Evolutionary conservation across 2,329 filamentous ascomycete species (phyloP).

Genomic region (Teratosphaeria viscida): DNA sequence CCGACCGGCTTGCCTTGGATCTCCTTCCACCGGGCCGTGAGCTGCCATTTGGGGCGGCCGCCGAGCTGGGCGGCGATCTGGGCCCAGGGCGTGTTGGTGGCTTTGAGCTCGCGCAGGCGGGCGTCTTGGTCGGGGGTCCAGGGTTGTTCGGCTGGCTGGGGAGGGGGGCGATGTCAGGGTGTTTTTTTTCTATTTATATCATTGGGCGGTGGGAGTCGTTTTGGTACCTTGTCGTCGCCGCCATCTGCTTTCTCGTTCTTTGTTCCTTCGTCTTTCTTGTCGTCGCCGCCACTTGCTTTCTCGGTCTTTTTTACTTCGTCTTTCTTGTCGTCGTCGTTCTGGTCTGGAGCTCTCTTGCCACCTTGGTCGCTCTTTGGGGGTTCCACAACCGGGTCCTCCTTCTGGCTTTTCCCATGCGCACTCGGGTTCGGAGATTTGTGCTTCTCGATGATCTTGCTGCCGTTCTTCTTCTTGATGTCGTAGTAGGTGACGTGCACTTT

Average conservation of each 20-base stretch:
- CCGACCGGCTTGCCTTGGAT: slow-evolving; percentile 19
- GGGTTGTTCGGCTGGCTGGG: neutral
- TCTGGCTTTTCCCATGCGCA: neutral
- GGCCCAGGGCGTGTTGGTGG: slow-evolving; percentile 21
- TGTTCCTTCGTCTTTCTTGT: neutral
- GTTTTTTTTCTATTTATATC: neutral
- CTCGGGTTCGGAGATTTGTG: slow-evolving; percentile 9
- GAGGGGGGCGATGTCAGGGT: neutral
- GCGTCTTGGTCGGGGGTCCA: slow-evolving; percentile 28
- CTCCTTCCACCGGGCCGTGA: slow-evolving; percentile 24
- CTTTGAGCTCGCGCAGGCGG: slow-evolving; percentile 29
- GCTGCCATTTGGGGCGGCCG: slow-evolving; percentile 14
- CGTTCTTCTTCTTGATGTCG: slow-evolving; percentile 16
- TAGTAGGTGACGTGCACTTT: slow-evolving; percentile 13
- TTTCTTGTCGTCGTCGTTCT: neutral
- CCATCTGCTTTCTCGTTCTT: neutral
- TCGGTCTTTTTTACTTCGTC: neutral
- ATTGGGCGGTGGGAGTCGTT: neutral
- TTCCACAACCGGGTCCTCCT: slow-evolving; percentile 1
- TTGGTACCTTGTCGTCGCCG: neutral
- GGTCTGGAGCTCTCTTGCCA: neutral
- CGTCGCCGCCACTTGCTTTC: neutral
- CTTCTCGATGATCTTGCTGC: slow-evolving; percentile 16
- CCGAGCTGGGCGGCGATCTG: slow-evolving; percentile 22
- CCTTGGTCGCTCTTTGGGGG: slow-evolving; percentile 3